Base-by-base conservation (phyloP, 2,329 filamentous ascomycete genomes). In the Falciphora oryzae region DNA sequence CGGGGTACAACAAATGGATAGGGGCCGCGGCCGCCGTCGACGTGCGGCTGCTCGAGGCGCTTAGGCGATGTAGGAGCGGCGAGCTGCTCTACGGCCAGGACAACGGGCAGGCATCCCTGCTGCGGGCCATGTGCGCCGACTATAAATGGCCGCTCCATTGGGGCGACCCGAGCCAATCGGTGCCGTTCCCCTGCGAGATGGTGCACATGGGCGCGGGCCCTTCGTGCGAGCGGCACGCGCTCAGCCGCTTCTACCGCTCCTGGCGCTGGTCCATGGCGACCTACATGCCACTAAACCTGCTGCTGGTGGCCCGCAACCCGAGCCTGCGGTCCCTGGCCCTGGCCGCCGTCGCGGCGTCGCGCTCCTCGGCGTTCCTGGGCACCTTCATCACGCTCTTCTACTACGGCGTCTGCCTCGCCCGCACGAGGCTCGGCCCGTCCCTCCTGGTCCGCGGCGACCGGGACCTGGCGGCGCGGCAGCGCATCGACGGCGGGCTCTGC, bases 1-100 rank as follows among this genome's bases (percentile, higher is more conserved):
- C 79, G 32, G 83, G 88, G 57, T 96, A 96, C 77, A 89, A 87
- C 70, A 89, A 87, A 73, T 96, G 92, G 92, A 95, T 96, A 70
- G 85, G 83, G 57, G 87, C 88, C 28, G 90, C 89, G 4, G 92
- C 92, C 4, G 83, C 88, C 59, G 86, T 95, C 27, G 92, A 96
- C 73, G 71, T 77, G 18, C 89, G 92, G 8, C 83, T 96, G 31
- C 85, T 95, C 63, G 82, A 90, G 69, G 89, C 89, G 3, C 84
- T 96, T 28, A 88, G 89, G 16, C 84, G 86, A 64, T 89, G 84
- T 69, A 83, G 85, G 38, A 80, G 77, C 58, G 86, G 88, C 27
- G 79, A 83, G 62, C 85, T 93, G 65, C 77, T 83, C 28, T 96
- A 96, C 74, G 90, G 90, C 61, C 78, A 86, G 69, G 88, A 93